phyloP scores from a whole-genome alignment of 768 basidiomycete species.

The Tulasnella sp. region DNA sequence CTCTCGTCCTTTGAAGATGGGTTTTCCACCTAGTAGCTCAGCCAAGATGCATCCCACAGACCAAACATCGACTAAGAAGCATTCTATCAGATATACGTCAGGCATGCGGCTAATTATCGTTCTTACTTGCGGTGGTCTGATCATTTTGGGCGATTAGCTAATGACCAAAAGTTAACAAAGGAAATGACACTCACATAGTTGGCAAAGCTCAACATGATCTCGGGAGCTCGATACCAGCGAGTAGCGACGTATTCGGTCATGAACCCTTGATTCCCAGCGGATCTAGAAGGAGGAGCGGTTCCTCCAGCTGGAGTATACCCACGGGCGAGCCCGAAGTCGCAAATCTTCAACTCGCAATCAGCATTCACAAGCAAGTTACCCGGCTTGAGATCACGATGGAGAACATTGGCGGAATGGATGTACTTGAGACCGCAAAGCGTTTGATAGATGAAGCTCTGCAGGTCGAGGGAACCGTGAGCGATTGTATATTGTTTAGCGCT shows the following conservation, averaged over 20 bases:
- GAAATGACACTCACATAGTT: slow-evolving; percentile 58
- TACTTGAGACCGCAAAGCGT: slow-evolving; percentile 97
- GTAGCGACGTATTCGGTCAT: slow-evolving; percentile 99
- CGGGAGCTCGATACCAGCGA: slow-evolving; percentile 95
- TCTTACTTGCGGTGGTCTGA: slow-evolving; percentile 17
- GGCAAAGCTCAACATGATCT: slow-evolving; percentile 97
- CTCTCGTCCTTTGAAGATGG: slow-evolving; percentile 96
- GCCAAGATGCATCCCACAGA: slow-evolving; percentile 92
- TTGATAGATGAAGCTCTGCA: slow-evolving; percentile 82
- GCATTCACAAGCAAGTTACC: slow-evolving; percentile 72
- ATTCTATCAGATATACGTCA: background rate
- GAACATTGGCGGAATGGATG: slow-evolving; percentile 95
- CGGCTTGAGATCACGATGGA: slow-evolving; percentile 91
- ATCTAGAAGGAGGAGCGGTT: slow-evolving; percentile 37
- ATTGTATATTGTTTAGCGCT: background rate
- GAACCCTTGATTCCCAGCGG: slow-evolving; percentile 70
- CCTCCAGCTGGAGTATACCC: slow-evolving; percentile 82
- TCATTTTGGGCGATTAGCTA: background rate
- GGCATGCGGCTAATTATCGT: background rate
- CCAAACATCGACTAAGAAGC: slow-evolving; percentile 64
- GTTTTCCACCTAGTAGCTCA: slow-evolving; percentile 84
- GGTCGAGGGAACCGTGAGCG: background rate
- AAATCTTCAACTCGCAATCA: slow-evolving; percentile 96
- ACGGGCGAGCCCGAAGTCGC: slow-evolving; percentile 93
- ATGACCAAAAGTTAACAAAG: background rate